These are phyloP conservation scores for Ajuga chamaepitys DNA, from an alignment of 257 asterid genomes.

Conservation along the genomic window DNA sequence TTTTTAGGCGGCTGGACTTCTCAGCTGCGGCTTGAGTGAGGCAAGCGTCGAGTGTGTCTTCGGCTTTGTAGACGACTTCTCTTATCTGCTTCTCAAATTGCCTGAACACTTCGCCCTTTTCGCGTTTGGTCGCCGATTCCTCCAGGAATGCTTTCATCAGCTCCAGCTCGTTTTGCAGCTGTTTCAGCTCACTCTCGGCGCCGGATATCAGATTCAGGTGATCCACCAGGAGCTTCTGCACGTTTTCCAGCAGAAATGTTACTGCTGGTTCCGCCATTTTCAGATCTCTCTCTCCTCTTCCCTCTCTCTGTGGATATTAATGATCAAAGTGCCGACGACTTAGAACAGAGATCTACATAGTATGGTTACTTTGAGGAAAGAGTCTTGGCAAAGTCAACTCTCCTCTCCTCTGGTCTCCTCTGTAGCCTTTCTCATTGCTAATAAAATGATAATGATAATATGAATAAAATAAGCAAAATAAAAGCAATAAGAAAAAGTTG, in stretches of 20 bases:
- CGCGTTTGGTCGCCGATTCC: constrained; percentile 11
- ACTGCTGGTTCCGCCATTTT: constrained; percentile 23
- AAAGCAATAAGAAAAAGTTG: too few relatives aligned
- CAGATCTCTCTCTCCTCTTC: not conserved
- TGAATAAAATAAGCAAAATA: too few relatives aligned
- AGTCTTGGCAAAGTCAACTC: too few relatives aligned
- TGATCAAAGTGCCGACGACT: not conserved
- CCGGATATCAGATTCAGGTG: constrained; percentile 7
- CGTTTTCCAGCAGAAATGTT: constrained; percentile 20
- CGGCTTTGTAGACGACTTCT: constrained; percentile 18
- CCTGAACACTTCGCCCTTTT: constrained; percentile 10
- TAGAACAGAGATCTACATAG: too few relatives aligned
- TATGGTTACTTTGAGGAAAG: too few relatives aligned
- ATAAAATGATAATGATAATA: too few relatives aligned
- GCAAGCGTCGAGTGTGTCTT: constrained; percentile 23
- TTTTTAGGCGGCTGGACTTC: not conserved
- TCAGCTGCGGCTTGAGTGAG: constrained; percentile 12
- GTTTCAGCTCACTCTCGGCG: constrained; percentile 8
- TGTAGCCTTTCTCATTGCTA: too few relatives aligned
- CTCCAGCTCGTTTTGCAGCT: constrained; percentile 15
- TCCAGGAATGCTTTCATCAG: constrained; percentile 10
- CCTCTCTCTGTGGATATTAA: too few relatives aligned
- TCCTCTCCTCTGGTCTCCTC: too few relatives aligned
- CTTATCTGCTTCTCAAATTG: constrained; percentile 13
- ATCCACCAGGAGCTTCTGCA: not conserved